Base-by-base conservation (phyloP, 495 filamentous ascomycete genomes). In the Apodospora peruviana region DNA sequence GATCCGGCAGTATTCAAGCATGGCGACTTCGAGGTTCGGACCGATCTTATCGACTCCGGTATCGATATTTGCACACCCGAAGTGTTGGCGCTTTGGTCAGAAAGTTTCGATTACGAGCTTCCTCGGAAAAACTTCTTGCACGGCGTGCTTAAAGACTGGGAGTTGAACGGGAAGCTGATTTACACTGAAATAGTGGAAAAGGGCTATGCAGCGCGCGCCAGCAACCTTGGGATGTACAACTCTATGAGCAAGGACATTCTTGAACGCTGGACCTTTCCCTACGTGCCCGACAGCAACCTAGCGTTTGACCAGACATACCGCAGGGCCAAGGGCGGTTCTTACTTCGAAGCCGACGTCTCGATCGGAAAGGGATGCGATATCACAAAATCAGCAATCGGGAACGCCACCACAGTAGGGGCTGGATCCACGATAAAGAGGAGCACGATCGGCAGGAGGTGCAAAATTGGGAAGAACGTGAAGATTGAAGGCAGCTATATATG, bases 61-160 rank as follows among this genome's bases (percentile, higher is more conserved):
- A 91, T 99, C 62, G 93, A 99, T 60, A 97, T 99, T 52, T 99
- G 94, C 66, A 96, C 94, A 0, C 90, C 91, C 0, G 93, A 97
- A 57, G 89, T 96, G 17, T 75, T 97, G 38, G 90, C 90, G 23
- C 70, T 96, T 49, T 99, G 93, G 88, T 90, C 89, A 5, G 93
- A 99, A 61, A 94, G 89, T 61, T 99, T 99, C 65, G 93, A 99
- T 68, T 96, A 93, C 68, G 86, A 95, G 59, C 74, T 86, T 3
- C 87, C 93, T 7, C 81, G 93, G 46, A 84, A 83, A 53, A 88
- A 95, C 58, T 97, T 95, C 57, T 64, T 99, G 21, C 84, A 88
- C 54, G 89, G 90, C 50, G 88, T 97, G 14, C 73, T 99, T 19
- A 96, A 96, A 67, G 93, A 99, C 59, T 94, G 86, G 65, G 93